Conservation (phyloP, 257 asterid genomes). For the Pogostemon cablin region DNA sequence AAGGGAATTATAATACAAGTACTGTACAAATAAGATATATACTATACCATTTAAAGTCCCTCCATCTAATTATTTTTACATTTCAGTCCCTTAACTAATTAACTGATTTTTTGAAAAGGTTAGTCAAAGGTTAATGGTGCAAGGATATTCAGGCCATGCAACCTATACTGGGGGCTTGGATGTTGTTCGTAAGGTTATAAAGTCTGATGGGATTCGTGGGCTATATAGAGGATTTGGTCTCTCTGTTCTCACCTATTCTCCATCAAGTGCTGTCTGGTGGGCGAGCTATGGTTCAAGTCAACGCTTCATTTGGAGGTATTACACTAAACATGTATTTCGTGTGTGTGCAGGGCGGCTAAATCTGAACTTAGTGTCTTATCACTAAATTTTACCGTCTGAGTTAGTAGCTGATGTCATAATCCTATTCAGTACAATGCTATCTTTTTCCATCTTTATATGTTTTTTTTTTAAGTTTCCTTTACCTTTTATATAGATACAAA, state of each 20-base stretch:
- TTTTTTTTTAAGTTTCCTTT: not conserved
- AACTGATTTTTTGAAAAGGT: constrained; percentile 60
- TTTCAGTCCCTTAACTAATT: constrained; percentile 14
- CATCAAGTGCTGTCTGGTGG: constrained; percentile 99
- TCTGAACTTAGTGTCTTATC: constrained; percentile 7
- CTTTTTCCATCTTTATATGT: not conserved
- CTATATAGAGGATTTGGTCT: constrained; percentile 95
- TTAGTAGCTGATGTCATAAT: constrained; percentile 3
- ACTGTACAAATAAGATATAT: not conserved
- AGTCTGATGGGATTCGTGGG: constrained; percentile 90
- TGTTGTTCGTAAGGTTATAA: constrained; percentile 81
- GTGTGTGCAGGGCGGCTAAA: constrained; percentile 2
- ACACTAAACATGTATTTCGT: constrained; percentile 22
- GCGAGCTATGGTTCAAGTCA: constrained; percentile 99
- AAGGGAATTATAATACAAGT: not conserved
- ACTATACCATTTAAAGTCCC: constrained; percentile 3
- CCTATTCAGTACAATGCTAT: constrained; percentile 4
- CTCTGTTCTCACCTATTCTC: constrained; percentile 88
- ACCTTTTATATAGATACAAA: not conserved
- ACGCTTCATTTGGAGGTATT: constrained; percentile 86
- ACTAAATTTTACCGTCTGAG: not conserved
- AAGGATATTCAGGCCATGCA: constrained; percentile 63
- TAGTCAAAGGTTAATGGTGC: constrained; percentile 72
- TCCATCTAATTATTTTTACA: not conserved
- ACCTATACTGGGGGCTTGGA: constrained; percentile 69